These are phyloP conservation scores for Daucus carota DNA, from an alignment of 129 eudicot genomes.

Conservation along the genomic window DNA sequence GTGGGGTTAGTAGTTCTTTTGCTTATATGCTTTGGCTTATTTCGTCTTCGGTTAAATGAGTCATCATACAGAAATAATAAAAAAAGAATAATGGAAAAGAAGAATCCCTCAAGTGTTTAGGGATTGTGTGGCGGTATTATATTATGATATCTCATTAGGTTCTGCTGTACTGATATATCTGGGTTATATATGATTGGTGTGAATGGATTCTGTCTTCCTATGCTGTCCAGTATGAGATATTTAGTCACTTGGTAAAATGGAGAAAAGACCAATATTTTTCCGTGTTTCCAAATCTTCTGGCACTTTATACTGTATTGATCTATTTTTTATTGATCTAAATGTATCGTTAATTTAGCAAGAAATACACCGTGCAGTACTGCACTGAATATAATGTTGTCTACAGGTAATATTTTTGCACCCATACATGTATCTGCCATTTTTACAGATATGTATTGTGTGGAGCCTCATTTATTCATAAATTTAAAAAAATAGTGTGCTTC, in stretches of 20 bases:
- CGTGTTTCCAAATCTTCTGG: not conserved
- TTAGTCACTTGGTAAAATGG: not conserved
- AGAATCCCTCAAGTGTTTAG: not conserved
- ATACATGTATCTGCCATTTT: not conserved
- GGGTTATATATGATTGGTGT: not conserved
- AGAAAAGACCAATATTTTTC: not conserved
- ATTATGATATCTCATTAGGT: not conserved
- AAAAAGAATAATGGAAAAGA: not conserved
- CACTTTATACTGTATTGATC: not conserved
- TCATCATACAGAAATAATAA: not conserved
- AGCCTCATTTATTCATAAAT: not conserved
- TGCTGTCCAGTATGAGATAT: not conserved
- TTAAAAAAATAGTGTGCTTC: not conserved
- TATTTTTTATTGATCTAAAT: not conserved
- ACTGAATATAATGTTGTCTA: not conserved
- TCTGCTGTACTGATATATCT: not conserved
- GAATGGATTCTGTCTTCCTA: not conserved
- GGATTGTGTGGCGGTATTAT: not conserved
- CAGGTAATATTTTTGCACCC: not conserved
- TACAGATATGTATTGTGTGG: not conserved
- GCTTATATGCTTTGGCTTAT: not conserved
- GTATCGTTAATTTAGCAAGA: not conserved
- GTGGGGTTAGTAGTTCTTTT: conserved; percentile 25
- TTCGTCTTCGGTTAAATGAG: not conserved
- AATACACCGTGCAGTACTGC: not conserved